phyloP scores from a whole-genome alignment of 441 rosid species.

The Arabidopsis lyrata region DNA sequence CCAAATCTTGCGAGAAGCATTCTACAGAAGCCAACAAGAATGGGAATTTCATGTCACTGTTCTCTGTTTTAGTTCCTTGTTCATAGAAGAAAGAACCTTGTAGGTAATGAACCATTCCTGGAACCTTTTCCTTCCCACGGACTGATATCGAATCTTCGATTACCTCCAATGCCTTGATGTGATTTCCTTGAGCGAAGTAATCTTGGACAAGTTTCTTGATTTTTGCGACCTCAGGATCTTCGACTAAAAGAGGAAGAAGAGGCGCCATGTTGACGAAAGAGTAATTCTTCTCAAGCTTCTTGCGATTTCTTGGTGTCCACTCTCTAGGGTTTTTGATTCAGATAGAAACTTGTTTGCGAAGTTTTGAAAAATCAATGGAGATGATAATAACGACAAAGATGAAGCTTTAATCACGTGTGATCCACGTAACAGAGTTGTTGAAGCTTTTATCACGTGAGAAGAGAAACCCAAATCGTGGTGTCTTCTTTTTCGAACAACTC shows the following conservation, averaged over 20 bases:
- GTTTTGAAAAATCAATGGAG: background rate
- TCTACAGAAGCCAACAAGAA: conserved; percentile 16
- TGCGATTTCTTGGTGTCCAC: background rate
- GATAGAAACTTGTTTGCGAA: background rate
- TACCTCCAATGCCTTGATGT: conserved; percentile 31
- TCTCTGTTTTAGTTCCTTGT: background rate
- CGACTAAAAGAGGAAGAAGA: background rate
- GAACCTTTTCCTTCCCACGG: background rate
- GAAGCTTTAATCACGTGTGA: background rate
- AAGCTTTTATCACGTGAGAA: conserved; percentile 1
- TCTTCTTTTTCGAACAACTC: background rate
- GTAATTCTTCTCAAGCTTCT: background rate
- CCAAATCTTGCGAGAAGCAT: background rate
- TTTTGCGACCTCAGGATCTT: background rate
- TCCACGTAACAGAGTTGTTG: background rate
- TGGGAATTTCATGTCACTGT: background rate
- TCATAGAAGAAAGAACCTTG: conserved; percentile 19
- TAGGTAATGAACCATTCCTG: background rate
- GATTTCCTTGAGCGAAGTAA: conserved; percentile 10
- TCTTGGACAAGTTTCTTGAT: background rate
- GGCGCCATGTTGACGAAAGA: background rate
- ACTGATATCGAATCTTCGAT: conserved; percentile 13
- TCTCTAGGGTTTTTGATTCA: background rate
- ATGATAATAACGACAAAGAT: background rate
- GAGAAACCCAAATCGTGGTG: background rate